Evolutionary conservation across 495 filamentous ascomycete species (phyloP), one percentile per base, ranked within the genome.

Genomic region (Penicillium parvum): DNA sequence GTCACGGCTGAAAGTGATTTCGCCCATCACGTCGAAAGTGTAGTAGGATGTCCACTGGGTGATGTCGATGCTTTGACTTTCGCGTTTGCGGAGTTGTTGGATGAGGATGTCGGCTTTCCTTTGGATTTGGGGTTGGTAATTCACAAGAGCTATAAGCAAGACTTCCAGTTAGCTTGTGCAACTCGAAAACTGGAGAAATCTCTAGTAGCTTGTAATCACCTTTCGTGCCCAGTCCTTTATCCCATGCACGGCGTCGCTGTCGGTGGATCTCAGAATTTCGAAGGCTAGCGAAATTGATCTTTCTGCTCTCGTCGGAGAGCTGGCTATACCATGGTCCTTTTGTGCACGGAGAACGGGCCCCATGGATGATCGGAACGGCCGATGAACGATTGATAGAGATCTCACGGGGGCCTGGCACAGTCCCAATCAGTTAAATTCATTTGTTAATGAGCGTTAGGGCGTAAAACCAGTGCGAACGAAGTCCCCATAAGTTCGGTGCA

Each of bases 11-110:
- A 87, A 88, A 43, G 73, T 74, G 7, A 89, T 52, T 25, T 86
- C 79, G 3, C 83, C 84, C 60, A 89, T 78, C 15, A 86, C 78
- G 49, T 90, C 85, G 67, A 85, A 87, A 33, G 77, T 75, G 7
- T 84, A 69, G 63, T 77, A 86, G 55, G 79, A 83, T 40, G 71
- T 73, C 75, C 79, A 85, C 45, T 79, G 67, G 0, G 79, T 68
- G 64, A 84, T 74, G 56, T 86, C 74, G 8, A 54, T 20, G 11
- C 25, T 30, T 14, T 47, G 17, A 5, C 32, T 23, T 10, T 38
- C 16, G 7, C 47, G 49, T 3, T 33, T 19, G 3, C 30, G 29
- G 12, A 57, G 34, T 21, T 57, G 49, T 4, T 32, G 23, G 8
- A 53, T 30, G 1, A 57, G 38, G 16, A 37, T 35, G 9, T 48